phyloP scores from a whole-genome alignment of 2,329 filamentous ascomycete species.

The Chaetomium olivaceum region DNA sequence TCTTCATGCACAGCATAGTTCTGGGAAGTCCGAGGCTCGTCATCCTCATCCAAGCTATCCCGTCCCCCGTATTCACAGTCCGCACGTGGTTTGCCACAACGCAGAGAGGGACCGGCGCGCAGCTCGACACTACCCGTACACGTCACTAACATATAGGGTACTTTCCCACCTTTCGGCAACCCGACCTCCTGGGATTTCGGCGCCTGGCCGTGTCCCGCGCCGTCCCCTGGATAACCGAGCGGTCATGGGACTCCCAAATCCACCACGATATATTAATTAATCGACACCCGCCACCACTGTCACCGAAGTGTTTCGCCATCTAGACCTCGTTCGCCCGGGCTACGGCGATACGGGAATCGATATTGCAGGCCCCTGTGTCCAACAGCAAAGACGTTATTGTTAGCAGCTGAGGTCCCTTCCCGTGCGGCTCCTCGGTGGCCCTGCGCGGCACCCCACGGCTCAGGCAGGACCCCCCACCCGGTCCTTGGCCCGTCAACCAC shows the following conservation, averaged over 20 bases:
- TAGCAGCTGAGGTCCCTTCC: constrained; percentile 1
- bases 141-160: background rate
- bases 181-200: constrained; percentile 13
- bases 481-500: background rate
- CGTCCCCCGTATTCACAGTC: background rate
- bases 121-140: background rate
- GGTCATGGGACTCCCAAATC: constrained; percentile 27
- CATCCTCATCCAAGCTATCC: background rate
- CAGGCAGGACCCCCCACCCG: background rate
- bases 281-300: constrained; percentile 23
- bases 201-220: constrained; percentile 7
- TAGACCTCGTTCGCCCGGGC: constrained; percentile 3
- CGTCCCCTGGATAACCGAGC: constrained; percentile 9
- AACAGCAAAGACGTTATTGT: background rate
- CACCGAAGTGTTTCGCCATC: constrained; percentile 7
- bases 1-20: background rate
- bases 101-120: background rate
- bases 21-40: background rate
- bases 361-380: constrained; percentile 14
- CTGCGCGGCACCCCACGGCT: constrained; percentile 4
- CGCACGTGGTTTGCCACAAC: background rate
- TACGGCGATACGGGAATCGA: constrained; percentile 10
- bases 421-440: constrained; percentile 8
- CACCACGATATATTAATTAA: constrained; percentile 29
- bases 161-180: constrained; percentile 11